These are phyloP conservation scores for Crassisporium funariophilum DNA, from an alignment of 768 basidiomycete genomes.

Conservation along the genomic window DNA sequence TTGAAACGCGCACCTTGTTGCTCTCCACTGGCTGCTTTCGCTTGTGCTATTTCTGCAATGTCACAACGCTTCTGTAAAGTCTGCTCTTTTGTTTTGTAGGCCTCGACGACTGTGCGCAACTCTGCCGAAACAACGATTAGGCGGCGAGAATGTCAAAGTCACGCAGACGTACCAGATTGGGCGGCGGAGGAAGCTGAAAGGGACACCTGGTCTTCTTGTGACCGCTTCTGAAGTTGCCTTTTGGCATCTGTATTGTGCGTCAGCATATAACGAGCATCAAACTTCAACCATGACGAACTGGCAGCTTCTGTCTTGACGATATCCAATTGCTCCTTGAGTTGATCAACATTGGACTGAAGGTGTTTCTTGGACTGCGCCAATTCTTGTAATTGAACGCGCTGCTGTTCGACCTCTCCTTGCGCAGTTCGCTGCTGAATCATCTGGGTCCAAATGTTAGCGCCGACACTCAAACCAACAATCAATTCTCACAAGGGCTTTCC, in stretches of 20 bases:
- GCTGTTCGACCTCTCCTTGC: conserved; percentile 66
- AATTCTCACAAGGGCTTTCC: conserved; percentile 62
- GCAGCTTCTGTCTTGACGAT: conserved; percentile 58
- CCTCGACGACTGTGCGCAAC: conserved; percentile 61
- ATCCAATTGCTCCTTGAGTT: conserved; percentile 60
- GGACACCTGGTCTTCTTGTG: conserved; percentile 66
- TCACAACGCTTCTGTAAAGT: conserved; percentile 62
- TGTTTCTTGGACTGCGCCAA: conserved; percentile 56
- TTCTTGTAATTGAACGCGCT: conserved; percentile 65
- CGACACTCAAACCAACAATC: background rate
- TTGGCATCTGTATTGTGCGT: conserved; percentile 47
- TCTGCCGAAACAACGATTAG: conserved; percentile 39
- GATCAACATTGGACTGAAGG: conserved; percentile 54
- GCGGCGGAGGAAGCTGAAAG: conserved; percentile 60
- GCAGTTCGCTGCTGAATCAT: conserved; percentile 65
- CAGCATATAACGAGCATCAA: background rate
- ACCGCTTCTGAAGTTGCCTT: conserved; percentile 56
- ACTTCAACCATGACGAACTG: conserved; percentile 37
- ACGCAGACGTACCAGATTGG: conserved; percentile 48
- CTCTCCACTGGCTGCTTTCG: conserved; percentile 66
- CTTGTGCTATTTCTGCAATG: conserved; percentile 67
- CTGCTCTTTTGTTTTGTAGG: conserved; percentile 65
- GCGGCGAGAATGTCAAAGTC: background rate
- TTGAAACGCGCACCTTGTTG: conserved; percentile 49
- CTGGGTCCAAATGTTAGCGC: conserved; percentile 32